Percentiles rank a stretch among this genome's conserved stretches.
phyloP scores from a whole-genome alignment of 2,329 filamentous ascomycete genomes.

The Cytospora leucostoma region DNA sequence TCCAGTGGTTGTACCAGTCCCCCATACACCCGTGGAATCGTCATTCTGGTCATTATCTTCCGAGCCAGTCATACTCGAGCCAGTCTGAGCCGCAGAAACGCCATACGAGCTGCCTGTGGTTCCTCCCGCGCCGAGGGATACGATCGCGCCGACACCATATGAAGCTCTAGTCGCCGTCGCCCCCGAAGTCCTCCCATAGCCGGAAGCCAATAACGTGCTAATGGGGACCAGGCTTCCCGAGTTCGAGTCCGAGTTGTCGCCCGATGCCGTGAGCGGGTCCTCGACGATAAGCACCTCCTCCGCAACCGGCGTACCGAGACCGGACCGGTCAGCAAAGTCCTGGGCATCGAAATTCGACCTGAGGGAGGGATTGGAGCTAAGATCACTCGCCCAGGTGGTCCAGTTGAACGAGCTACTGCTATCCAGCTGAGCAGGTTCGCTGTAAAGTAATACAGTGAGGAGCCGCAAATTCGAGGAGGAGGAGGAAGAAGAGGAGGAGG shows the following conservation, averaged over 20 bases:
- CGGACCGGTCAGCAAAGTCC: constrained; percentile 20
- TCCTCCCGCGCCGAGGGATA: constrained; percentile 5
- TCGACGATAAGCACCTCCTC: constrained; percentile 22
- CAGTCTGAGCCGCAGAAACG: neutral
- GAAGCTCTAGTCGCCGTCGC: neutral
- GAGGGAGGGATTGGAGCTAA: constrained; percentile 20
- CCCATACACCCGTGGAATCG: neutral
- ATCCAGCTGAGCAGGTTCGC: neutral
- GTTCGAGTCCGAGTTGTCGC: constrained; percentile 8
- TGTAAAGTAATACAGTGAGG: constrained; percentile 24
- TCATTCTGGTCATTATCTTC: neutral
- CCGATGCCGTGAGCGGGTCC: constrained; percentile 12
- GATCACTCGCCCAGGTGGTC: constrained; percentile 22
- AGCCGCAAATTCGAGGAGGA: constrained; percentile 26
- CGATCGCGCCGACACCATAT: neutral
- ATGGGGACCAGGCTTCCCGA: constrained; percentile 20
- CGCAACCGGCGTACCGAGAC: constrained; percentile 24
- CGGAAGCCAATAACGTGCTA: constrained; percentile 18
- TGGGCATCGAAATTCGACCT: constrained; percentile 24
- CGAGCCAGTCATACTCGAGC: neutral
- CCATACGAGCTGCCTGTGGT: neutral
- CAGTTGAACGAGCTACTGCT: constrained; percentile 19
- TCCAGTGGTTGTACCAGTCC: neutral
- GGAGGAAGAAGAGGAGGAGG: constrained; percentile 26
- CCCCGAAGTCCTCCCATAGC: neutral